phyloP scores from a whole-genome alignment of 2,329 filamentous ascomycete genomes.

The Alternaria longipes region DNA sequence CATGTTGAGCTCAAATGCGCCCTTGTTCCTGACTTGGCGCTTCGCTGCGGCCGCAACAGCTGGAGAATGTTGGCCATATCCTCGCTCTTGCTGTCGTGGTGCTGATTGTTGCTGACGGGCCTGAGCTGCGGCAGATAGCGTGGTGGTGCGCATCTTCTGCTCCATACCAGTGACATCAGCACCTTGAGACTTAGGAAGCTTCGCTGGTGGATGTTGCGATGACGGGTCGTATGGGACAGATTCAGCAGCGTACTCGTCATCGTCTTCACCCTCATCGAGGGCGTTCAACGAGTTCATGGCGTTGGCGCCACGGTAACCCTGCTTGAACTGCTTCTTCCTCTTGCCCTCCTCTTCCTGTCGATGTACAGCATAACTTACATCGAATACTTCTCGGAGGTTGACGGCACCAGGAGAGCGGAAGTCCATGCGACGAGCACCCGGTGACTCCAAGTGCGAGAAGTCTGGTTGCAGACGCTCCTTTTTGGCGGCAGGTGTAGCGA shows the following conservation, averaged over 20 bases:
- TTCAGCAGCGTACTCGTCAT: constrained; percentile 73
- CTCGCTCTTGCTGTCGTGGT: constrained; percentile 63
- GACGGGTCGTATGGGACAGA: constrained; percentile 63
- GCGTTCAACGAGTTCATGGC: constrained; percentile 73
- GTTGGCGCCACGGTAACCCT: constrained; percentile 71
- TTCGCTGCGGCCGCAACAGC: constrained; percentile 84
- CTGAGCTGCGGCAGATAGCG: constrained; percentile 72
- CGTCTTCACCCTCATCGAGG: constrained; percentile 70
- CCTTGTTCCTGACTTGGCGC: constrained; percentile 80
- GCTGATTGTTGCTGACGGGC: constrained; percentile 62
- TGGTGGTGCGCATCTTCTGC: constrained; percentile 85
- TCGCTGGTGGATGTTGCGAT: constrained; percentile 62
- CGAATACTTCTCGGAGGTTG: constrained; percentile 96
- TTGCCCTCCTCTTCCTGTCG: constrained; percentile 96
- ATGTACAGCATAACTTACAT: constrained; percentile 97
- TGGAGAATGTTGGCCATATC: constrained; percentile 90
- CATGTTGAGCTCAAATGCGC: constrained; percentile 89
- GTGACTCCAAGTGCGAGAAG: constrained; percentile 66
- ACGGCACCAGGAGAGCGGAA: constrained; percentile 95
- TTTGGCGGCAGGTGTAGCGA: constrained; percentile 72
- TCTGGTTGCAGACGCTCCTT: constrained; percentile 65
- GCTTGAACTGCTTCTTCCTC: constrained; percentile 81
- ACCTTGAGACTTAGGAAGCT: constrained; percentile 72
- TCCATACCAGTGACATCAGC: constrained; percentile 78
- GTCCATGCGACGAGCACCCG: constrained; percentile 77